Base-by-base conservation (phyloP, 1,284 basidiomycete species). In the Uromyces viciae-fabae region DNA sequence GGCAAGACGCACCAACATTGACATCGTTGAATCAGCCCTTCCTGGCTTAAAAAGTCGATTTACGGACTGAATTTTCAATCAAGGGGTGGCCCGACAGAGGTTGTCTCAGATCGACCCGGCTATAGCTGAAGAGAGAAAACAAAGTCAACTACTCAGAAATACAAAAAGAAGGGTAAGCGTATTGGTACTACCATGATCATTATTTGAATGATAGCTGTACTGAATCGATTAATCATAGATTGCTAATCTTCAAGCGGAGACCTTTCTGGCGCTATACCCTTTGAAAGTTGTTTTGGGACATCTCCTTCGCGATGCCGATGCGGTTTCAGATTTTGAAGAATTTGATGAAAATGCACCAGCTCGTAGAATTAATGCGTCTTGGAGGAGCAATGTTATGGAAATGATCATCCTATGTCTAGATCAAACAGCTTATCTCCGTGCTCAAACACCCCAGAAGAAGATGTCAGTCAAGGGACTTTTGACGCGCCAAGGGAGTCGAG, bases 141-240 rank as follows among this genome's bases (percentile, higher is more conserved):
- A 31, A 2, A 17, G 33, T 19, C 60, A 64, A 38, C 40, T 36
- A 36, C 2, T 64, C 22, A 5, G 60, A 38, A 15, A 14, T 33
- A 64, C 60, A 64, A 64, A 64, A n/a, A 64, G 60, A 64, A 64
- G 40, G 33, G 60, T 64, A 36, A 64, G 60, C 17, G 17, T 17
- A 38, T 8, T n/a, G n/a, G 52, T 56, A 22, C 52, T 28, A 38
- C 60, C 60, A 64, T 28, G 36, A n/a, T 4, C 31, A 28, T 14
- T 64, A 28, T 64, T 38, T 64, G n/a, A n/a, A n/a, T n/a, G n/a
- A n/a, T n/a, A n/a, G n/a, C n/a, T n/a, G n/a, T n/a, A n/a, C n/a
- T n/a, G n/a, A n/a, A n/a, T n/a, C 14, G 40, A n/a, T 5, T 64
- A 5, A 19, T n/a, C n/a, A 38, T n/a, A 64, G 60, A 64, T 64